phyloP scores from a whole-genome alignment of 2,329 filamentous ascomycete species.

The Nemania serpens region DNA sequence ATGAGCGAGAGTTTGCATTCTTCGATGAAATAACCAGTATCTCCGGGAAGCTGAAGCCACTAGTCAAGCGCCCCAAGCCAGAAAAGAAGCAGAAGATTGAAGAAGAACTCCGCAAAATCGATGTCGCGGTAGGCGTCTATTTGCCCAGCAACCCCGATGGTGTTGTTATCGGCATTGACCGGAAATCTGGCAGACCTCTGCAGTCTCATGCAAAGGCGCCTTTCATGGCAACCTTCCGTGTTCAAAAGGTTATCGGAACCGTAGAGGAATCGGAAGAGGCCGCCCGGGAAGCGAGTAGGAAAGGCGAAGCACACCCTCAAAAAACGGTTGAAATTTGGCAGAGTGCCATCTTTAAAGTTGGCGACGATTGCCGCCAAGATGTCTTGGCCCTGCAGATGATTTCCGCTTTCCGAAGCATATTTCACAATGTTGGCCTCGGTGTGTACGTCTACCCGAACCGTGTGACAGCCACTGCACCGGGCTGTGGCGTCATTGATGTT shows the following conservation, averaged over 20 bases:
- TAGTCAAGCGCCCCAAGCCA: conserved; percentile 87
- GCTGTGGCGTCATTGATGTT: conserved; percentile 97
- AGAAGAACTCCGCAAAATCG: conserved; percentile 95
- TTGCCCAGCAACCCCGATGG: conserved; percentile 96
- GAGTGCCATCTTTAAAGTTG: conserved; percentile 99
- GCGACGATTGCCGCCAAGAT: conserved; percentile 97
- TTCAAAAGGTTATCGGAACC: conserved; percentile 74
- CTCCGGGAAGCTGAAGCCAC: conserved; percentile 92
- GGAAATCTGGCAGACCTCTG: conserved; percentile 95
- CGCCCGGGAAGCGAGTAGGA: conserved; percentile 53
- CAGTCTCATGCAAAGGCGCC: conserved; percentile 98
- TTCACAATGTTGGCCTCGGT: conserved; percentile 90
- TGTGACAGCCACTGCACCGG: conserved; percentile 94
- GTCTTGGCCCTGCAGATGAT: conserved; percentile 98
- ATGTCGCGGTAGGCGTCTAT: conserved; percentile 96
- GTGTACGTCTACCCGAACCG: conserved; percentile 97
- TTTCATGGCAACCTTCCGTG: conserved; percentile 98
- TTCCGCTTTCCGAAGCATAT: conserved; percentile 94
- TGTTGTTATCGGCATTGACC: conserved; percentile 95
- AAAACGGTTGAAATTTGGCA: conserved; percentile 95
- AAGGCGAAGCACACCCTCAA: conserved; percentile 41
- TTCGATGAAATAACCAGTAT: conserved; percentile 96
- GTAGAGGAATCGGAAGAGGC: conserved; percentile 59
- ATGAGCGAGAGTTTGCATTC: conserved; percentile 94
- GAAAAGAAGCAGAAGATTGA: conserved; percentile 99